A percentile compares a stretch with the other conserved stretches of the same genome.
phyloP scores from a whole-genome alignment of 805 yeast genomes.

The Yarrowia sp. region DNA sequence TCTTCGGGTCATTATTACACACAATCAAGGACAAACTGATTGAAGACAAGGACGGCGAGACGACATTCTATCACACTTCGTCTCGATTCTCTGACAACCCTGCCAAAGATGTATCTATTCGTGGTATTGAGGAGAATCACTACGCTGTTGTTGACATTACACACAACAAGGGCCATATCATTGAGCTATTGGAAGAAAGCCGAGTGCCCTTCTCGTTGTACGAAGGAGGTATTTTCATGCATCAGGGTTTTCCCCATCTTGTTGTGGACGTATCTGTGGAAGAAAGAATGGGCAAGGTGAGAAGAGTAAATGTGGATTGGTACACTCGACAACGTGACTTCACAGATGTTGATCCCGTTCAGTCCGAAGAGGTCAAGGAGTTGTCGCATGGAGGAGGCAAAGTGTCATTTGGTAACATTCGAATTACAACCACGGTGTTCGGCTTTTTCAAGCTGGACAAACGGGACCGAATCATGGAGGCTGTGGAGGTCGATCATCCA shows the following conservation, averaged over 20 bases:
- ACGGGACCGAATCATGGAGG: conserved; percentile 81
- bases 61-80: conserved; percentile 1
- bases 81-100: conserved; percentile 46
- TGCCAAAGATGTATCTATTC: conserved; percentile 64
- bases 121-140: conserved; percentile 82
- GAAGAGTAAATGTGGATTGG: conserved; percentile 93
- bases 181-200: conserved; percentile 88
- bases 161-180: conserved; percentile 69
- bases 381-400: conserved; percentile 17
- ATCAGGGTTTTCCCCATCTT: conserved; percentile 90
- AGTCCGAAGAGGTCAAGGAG: conserved; percentile 44
- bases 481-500: conserved; percentile 90
- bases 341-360: conserved; percentile 86
- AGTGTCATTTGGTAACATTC: conserved; percentile 72
- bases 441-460: conserved; percentile 90
- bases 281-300: conserved; percentile 81
- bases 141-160: conserved; percentile 93
- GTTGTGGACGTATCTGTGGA: conserved; percentile 84
- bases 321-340: conserved; percentile 88
- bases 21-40: conserved; percentile 43
- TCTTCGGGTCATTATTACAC: conserved; percentile 55
- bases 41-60: conserved; percentile 23
- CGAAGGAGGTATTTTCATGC: conserved; percentile 91
- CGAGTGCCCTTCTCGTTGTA: conserved; percentile 89
- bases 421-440: conserved; percentile 78